Evolutionary conservation across 225 moss, liverwort and hornwort genomes (phyloP), one percentile per base, ranked within the genome.

Genomic region (Physcomitrium patens): DNA sequence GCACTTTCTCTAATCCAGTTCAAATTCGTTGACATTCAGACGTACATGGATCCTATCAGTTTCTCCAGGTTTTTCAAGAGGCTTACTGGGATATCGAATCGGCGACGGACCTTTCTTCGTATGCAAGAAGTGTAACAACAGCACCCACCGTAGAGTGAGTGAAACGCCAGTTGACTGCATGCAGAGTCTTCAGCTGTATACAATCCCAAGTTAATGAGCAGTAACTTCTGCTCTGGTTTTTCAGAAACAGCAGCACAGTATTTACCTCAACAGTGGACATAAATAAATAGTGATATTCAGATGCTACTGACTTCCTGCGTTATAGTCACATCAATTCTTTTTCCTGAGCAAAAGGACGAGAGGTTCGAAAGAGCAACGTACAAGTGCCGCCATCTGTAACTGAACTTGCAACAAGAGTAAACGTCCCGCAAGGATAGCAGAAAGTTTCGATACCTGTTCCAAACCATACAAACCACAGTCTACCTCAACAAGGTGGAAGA

Each of bases 381-480:
- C 87, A 68, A 3, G 84, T 82, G 0, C 72, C 14, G 60, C 87
- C 87, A 52, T 82, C 46, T 0, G 75, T 82, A 45, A 72, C 82
- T 53, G 77, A 56, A 23, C 65, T 79, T 45, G 84, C 80, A 60
- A 87, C 87, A 5, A 79, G 79, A 60, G 87, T 82, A 52, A 85
- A 82, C n/a, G 87, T 87, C 56, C 85, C 87, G 65, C 87, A 87
- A 26, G 87, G 84, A 77, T 75, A 87, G 82, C 82, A 85, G 77
- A 85, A 87, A n/a, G 87, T 87, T 51, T 80, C 84, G 9, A 87
- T 57, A 77, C 87, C 87, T 87, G 82, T 60, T 53, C 20, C 79
- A 63, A 43, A 74, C 23, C 56, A 65, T 46, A 3, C 43, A 66
- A 84, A 75, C 22, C 54, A 55, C n/a, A 56, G 16, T 66, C 60